Evolutionary conservation across 2,329 filamentous ascomycete genomes (phyloP).

Genomic region (Ophiostoma piceae): DNA sequence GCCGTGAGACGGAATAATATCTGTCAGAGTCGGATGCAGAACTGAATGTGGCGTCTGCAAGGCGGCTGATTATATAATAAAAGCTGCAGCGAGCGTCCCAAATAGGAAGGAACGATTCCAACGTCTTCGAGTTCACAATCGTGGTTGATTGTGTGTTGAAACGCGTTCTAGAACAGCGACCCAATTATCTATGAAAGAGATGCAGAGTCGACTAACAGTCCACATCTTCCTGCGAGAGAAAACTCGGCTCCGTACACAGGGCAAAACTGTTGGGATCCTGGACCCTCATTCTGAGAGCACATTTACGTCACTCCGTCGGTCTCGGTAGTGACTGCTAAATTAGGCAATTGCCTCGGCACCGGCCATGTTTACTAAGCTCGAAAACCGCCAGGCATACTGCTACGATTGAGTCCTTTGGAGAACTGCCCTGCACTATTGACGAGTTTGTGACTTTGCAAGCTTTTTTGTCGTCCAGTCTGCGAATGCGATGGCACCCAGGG

Average conservation of each 20-base stretch:
- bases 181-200: background rate
- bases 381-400: background rate
- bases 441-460: too few relatives aligned
- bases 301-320: background rate
- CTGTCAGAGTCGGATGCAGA: background rate
- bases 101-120: background rate
- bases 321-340: conserved; percentile 11
- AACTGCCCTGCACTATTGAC: too few relatives aligned
- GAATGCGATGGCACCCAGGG: background rate
- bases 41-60: background rate
- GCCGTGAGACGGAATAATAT: background rate
- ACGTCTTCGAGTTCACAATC: background rate
- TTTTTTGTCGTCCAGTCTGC: too few relatives aligned
- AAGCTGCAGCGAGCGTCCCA: background rate
- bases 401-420: background rate
- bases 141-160: background rate
- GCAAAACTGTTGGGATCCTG: conserved; percentile 1
- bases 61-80: background rate
- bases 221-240: background rate
- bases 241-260: background rate
- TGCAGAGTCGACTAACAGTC: background rate
- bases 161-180: background rate
- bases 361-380: background rate
- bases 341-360: conserved; percentile 10
- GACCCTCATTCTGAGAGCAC: background rate